phyloP scores from a whole-genome alignment of 257 asterid genomes.

The Solanum rostratum region DNA sequence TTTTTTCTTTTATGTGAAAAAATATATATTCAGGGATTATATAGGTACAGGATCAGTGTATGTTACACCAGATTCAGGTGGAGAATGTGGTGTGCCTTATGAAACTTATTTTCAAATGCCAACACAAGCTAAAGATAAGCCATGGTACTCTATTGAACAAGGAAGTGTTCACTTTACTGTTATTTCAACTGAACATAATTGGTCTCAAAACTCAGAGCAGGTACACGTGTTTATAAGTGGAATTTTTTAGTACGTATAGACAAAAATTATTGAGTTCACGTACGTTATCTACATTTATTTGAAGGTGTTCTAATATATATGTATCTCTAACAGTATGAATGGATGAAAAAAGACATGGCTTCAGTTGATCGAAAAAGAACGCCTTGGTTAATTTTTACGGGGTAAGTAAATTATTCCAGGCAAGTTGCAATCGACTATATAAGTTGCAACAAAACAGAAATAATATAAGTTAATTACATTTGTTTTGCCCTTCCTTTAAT shows the following conservation, averaged over 20 bases:
- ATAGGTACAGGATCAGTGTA: constrained; percentile 51
- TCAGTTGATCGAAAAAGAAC: constrained; percentile 55
- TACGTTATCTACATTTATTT: neutral
- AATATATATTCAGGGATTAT: constrained; percentile 42
- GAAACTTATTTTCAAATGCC: constrained; percentile 94
- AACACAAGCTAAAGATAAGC: constrained; percentile 53
- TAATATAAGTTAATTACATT: neutral
- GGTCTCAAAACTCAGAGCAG: constrained; percentile 44
- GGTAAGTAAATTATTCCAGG: constrained; percentile 26
- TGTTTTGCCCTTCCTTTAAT: neutral
- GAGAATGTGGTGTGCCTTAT: constrained; percentile 90
- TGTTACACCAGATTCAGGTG: constrained; percentile 65
- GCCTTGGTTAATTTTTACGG: constrained; percentile 74
- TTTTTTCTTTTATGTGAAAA: neutral
- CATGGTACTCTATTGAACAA: constrained; percentile 86
- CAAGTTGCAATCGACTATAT: neutral
- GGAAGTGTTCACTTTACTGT: constrained; percentile 74
- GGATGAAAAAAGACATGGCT: constrained; percentile 78
- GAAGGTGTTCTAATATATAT: neutral
- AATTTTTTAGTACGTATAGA: neutral
- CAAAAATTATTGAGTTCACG: neutral
- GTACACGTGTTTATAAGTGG: constrained; percentile 6
- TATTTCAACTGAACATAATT: constrained; percentile 74
- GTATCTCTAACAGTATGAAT: constrained; percentile 29
- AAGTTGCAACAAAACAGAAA: neutral